Base-by-base conservation (phyloP, 805 yeast genomes). In the Candida morakotiae region DNA sequence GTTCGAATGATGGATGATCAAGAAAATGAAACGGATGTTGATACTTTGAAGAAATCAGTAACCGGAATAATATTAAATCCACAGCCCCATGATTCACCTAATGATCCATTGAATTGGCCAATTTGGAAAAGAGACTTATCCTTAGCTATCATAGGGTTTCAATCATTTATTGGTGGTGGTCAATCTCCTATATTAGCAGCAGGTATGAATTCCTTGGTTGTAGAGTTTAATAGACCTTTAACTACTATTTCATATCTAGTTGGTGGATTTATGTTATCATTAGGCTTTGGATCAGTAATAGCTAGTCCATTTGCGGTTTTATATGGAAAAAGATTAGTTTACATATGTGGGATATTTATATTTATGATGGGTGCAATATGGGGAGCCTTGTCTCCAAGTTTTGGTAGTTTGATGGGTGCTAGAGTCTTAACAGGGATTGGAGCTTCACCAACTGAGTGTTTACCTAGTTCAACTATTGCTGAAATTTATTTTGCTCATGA, bases 61-160 rank as follows among this genome's bases (percentile, higher is more conserved):
- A 51, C 55, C 3, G 83, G 83, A 1, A 56, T 79, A 16, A 67
- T 79, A 23, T 56, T 79, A 24, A 57, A 65, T 38, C 85, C 85
- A 0, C 85, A 79, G 51, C 85, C 85, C 4, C 76, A 73, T 26
- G 75, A 77, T 45, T 62, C 72, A 43, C 80, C 81, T 4, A 77
- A 79, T 47, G 85, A 79, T 44, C 85, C 85, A 2, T 60, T 79
- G 28, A 79, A 79, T 47, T 77, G 84, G 85, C 81, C 83, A 1
- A 47, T 67, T 6, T 74, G 80, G 77, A 62, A 75, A 28, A 60
- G 81, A 20, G 83, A 78, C 42, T 41, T 75, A 32, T 75, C 81
- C 6, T 56, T 78, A 28, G 45, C 66, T 9, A 71, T 70, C 13
- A 67, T 78, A 23, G 82, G 83, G 4, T 67, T 74, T 46, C 81